These are phyloP conservation scores for Barnettozyma botsteinii DNA, from an alignment of 805 yeast genomes.

Conservation along the genomic window DNA sequence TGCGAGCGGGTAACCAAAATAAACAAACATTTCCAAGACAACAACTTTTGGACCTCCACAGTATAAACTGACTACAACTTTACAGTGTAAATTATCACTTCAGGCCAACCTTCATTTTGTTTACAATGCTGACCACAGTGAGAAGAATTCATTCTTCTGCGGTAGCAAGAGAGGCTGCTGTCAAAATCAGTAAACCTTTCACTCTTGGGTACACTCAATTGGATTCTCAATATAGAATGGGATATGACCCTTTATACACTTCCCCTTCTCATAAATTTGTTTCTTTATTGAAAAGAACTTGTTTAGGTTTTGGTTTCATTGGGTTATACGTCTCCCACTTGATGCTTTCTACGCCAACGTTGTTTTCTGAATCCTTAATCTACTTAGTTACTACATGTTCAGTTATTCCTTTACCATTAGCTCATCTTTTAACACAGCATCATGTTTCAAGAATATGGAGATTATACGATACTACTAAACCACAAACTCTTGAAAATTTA, in stretches of 20 bases:
- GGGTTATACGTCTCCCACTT: slow-evolving; percentile 62
- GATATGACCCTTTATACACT: slow-evolving; percentile 57
- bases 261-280: slow-evolving; percentile 60
- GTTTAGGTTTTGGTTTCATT: slow-evolving; percentile 53
- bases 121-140: neutral
- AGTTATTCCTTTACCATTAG: slow-evolving; percentile 51
- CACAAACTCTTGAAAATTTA: slow-evolving; percentile 61
- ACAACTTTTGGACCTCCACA: neutral
- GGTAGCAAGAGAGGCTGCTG: slow-evolving; percentile 8
- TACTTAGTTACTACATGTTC: slow-evolving; percentile 35
- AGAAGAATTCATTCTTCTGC: neutral
- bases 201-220: slow-evolving; percentile 38
- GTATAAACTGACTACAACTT: no score
- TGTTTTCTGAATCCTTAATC: slow-evolving; percentile 46
- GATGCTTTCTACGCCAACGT: slow-evolving; percentile 42
- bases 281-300: slow-evolving; percentile 54
- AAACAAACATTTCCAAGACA: neutral
- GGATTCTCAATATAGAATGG: slow-evolving; percentile 46
- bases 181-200: slow-evolving; percentile 36
- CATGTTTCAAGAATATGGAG: slow-evolving; percentile 70
- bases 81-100: no score
- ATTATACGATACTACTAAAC: slow-evolving; percentile 51
- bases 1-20: neutral
- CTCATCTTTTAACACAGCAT: slow-evolving; percentile 50
- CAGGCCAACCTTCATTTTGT: no score